phyloP scores from a whole-genome alignment of 164 flowering plant genomes.

The Chimonanthus praecox region DNA sequence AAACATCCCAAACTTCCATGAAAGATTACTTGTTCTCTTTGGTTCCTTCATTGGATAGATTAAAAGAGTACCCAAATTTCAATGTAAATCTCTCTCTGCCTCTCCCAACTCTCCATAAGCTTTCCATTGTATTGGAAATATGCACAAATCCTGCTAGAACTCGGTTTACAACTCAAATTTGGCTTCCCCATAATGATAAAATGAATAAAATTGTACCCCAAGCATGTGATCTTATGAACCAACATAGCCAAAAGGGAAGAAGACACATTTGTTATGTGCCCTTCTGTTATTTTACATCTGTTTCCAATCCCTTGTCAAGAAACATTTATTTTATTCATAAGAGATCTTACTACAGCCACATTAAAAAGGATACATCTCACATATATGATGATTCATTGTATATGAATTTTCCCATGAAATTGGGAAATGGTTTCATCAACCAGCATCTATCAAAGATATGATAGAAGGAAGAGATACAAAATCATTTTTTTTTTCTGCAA shows the following conservation, averaged over 20 bases:
- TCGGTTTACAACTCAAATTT: not conserved
- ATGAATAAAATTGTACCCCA: not conserved
- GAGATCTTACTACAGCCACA: too few species aligned
- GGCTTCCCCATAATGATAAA: constrained; percentile 1
- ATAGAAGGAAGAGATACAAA: too few species aligned
- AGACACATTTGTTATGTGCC: not conserved
- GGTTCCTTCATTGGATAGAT: not conserved
- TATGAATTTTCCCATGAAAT: too few species aligned
- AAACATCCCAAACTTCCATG: constrained; percentile 8
- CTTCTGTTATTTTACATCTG: too few species aligned
- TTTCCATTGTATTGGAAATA: not conserved
- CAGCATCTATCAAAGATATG: too few species aligned
- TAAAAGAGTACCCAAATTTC: not conserved
- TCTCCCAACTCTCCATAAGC: not conserved
- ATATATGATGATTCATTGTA: too few species aligned
- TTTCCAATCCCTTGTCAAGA: too few species aligned
- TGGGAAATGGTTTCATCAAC: too few species aligned
- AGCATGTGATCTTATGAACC: not conserved
- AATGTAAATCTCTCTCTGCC: not conserved
- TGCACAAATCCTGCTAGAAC: not conserved
- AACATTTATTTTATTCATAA: too few species aligned
- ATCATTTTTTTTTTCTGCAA: too few species aligned
- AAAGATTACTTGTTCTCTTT: not conserved
- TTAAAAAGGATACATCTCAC: too few species aligned
- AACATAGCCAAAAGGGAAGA: too few species aligned